A percentile compares a stretch with the other conserved stretches of the same genome.
Conservation (phyloP, 352 stramenopile species). For the Pythium guiyangense region DNA sequence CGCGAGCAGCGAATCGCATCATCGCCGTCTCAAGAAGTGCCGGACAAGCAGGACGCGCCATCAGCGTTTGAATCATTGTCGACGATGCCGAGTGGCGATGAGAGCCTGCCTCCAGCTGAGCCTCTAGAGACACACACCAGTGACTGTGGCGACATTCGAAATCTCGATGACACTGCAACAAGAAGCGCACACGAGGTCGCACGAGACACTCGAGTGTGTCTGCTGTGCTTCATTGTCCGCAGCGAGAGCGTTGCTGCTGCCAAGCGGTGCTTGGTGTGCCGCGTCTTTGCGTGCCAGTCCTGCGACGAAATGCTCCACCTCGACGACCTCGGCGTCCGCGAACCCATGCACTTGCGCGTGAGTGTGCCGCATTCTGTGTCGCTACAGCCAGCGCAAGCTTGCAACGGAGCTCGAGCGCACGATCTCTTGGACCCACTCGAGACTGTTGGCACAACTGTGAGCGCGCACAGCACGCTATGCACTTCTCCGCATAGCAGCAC, state of each 20-base stretch:
- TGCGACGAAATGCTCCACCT: slow-evolving; percentile 54
- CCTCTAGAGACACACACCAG: background rate
- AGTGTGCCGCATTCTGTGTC: slow-evolving; percentile 10
- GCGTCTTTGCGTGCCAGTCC: slow-evolving; percentile 27
- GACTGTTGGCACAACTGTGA: too few relatives aligned
- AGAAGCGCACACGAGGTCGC: background rate
- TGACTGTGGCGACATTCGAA: background rate
- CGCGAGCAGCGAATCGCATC: background rate
- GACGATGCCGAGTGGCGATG: background rate
- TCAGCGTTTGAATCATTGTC: background rate
- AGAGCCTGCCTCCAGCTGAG: background rate
- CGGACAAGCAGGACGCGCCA: background rate
- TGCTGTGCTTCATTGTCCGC: slow-evolving; percentile 28
- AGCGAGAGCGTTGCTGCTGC: slow-evolving; percentile 4
- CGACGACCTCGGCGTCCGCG: slow-evolving; percentile 58
- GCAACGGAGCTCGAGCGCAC: background rate
- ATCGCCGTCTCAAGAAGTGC: background rate
- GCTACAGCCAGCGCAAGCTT: background rate
- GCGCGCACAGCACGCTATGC: too few relatives aligned
- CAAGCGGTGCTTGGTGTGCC: slow-evolving; percentile 48
- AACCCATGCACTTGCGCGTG: slow-evolving; percentile 42
- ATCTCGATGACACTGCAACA: background rate
- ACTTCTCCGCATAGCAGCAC: background rate
- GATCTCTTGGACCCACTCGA: background rate
- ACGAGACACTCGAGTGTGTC: slow-evolving; percentile 13